Percentiles rank a stretch among this genome's conserved stretches.
Evolutionary conservation across 495 filamentous ascomycete species (phyloP).

Genomic region (Daldinia decipiens): DNA sequence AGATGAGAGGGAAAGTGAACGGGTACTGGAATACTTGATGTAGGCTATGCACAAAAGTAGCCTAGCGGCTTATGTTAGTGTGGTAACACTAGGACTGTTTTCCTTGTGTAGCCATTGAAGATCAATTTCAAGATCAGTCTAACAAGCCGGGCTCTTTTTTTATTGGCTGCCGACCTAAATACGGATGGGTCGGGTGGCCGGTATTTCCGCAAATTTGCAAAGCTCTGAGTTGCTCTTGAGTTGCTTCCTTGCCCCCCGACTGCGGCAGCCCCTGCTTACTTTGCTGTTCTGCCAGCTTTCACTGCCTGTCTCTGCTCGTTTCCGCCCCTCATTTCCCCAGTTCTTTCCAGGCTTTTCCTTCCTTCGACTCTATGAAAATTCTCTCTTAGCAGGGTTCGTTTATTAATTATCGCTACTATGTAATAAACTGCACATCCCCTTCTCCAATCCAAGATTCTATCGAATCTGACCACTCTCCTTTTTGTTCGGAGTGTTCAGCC

Average conservation of each 20-base stretch:
- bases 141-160: conserved; percentile 10
- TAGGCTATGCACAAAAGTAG: conserved; percentile 36
- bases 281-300: background rate
- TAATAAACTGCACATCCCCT: conserved; percentile 35
- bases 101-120: conserved; percentile 44
- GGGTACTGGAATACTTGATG: conserved; percentile 22
- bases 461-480: conserved; percentile 32
- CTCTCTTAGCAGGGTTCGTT: conserved; percentile 28
- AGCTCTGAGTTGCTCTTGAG: conserved; percentile 18
- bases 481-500: conserved; percentile 27
- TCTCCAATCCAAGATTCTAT: conserved; percentile 22
- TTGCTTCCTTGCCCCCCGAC: conserved; percentile 26
- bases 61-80: conserved; percentile 33
- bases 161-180: conserved; percentile 36
- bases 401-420: conserved; percentile 43
- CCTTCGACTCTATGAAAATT: conserved; percentile 21
- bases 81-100: conserved; percentile 46
- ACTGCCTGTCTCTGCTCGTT: conserved; percentile 9
- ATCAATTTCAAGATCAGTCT: conserved; percentile 45
- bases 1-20: conserved; percentile 18
- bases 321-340: conserved; percentile 38
- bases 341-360: conserved; percentile 39
- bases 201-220: conserved; percentile 52
- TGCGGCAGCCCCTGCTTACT: conserved; percentile 34
- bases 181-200: conserved; percentile 48